Base-by-base conservation (phyloP, 768 basidiomycete species). In the Podaxis sp. region DNA sequence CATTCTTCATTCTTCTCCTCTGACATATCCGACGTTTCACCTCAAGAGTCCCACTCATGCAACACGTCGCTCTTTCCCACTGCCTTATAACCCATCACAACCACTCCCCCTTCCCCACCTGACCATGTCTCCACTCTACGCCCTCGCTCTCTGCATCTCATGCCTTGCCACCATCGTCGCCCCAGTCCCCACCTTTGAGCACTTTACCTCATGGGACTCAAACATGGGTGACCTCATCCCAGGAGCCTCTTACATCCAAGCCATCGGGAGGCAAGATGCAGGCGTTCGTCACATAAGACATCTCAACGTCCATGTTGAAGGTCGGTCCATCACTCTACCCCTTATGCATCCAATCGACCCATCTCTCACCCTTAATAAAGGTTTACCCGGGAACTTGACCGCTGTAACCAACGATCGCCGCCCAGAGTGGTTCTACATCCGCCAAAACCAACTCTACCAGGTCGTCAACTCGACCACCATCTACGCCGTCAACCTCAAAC, bases 401-500 rank as follows among this genome's bases (percentile, higher is more conserved):
- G 66, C 82, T 13, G 61, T 70, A 50, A 68, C 71, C 21, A 68
- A 73, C 56, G 64, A 69, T 57, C 64, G 66, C 35, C 61, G 60
- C 5, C 80, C 82, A 13, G 75, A 82, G 6, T 66, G 82, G 16
- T 87, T 86, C 71, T 85, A 83, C 71, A 74, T 87, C 62, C 73
- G 78, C 65, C 75, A 77, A 60, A 71, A 77, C 50, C 78, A 80
- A 52, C 74, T 87, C 25, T 84, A 77, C 74, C 79, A 82, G 54
- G 78, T 77, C 66, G 74, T 77, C 57, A 87, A 88, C 68, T 81
- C 82, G 55, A 78, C 83, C 0, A 74, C 80, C 14, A 82, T 87
- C 55, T 76, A 79, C 58, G 78, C 79, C 54, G 80, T 87, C 47
- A 83, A 81, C 63, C 74, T 84, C 38, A 67, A 79, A 40, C 87